Evolutionary conservation across 345 rosid genomes (phyloP).

Genomic region (Triadica sebifera): DNA sequence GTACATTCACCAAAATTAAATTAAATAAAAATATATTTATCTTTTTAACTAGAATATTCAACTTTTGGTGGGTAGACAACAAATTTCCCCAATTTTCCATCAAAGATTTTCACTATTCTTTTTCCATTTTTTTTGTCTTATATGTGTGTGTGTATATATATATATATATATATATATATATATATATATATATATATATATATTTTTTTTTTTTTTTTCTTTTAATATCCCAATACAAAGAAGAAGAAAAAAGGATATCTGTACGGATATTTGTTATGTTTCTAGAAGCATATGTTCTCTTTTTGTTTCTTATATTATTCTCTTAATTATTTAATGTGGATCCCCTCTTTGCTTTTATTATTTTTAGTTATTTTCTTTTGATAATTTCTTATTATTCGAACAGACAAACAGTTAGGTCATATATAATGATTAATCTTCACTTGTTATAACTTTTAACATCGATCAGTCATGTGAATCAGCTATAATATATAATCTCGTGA

Average conservation of each 20-base stretch:
- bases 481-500: neutral
- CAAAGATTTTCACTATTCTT: neutral
- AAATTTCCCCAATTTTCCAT: neutral
- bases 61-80: neutral
- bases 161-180: too few relatives aligned
- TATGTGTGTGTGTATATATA: too few relatives aligned
- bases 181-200: too few relatives aligned
- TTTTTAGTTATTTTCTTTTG: too few relatives aligned
- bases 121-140: neutral
- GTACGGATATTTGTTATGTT: conserved; percentile 9
- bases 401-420: neutral
- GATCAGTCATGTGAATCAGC: conserved; percentile 3
- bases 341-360: too few relatives aligned
- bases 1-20: neutral
- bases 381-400: neutral
- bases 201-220: neutral
- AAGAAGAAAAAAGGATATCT: neutral
- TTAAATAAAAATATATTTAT: neutral
- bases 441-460: neutral
- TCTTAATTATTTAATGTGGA: neutral
- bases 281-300: conserved; percentile 28
- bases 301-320: neutral
- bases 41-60: neutral
- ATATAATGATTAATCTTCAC: neutral
- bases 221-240: neutral